Evolutionary conservation across 164 flowering plant genomes (phyloP).

Genomic region (Berberis vulgaris): DNA sequence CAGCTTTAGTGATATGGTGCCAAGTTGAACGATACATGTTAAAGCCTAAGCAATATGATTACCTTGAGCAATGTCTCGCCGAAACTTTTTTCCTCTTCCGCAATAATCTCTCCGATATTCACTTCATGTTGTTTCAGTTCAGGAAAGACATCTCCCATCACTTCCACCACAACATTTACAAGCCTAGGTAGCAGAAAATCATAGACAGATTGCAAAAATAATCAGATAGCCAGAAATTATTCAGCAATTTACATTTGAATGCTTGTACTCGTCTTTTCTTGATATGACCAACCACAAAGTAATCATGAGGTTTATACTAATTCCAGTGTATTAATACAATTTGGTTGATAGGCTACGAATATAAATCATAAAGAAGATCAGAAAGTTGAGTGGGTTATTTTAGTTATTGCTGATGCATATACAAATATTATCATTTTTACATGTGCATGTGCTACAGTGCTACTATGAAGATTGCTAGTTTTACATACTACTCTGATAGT

Average conservation of each 20-base stretch:
- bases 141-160: conserved; percentile 88
- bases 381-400: no score
- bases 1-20: neutral
- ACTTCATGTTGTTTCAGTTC: conserved; percentile 71
- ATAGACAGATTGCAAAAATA: no score
- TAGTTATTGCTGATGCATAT: no score
- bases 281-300: neutral
- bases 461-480: no score
- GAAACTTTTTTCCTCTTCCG: conserved; percentile 83
- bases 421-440: no score
- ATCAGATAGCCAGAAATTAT: no score
- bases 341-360: no score
- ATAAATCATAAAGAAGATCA: no score
- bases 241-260: no score
- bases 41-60: neutral
- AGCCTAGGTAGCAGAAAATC: conserved; percentile 35
- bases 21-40: neutral
- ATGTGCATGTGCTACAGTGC: no score
- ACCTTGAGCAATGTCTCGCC: conserved; percentile 88
- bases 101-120: conserved; percentile 55
- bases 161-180: conserved; percentile 58
- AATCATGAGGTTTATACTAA: neutral
- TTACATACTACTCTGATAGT: no score
- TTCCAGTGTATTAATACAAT: neutral
- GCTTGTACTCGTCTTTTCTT: no score